Percentiles rank a stretch among this genome's conserved stretches.
phyloP scores from a whole-genome alignment of 225 moss, liverwort and hornwort genomes.

The Polytrichum commune region DNA sequence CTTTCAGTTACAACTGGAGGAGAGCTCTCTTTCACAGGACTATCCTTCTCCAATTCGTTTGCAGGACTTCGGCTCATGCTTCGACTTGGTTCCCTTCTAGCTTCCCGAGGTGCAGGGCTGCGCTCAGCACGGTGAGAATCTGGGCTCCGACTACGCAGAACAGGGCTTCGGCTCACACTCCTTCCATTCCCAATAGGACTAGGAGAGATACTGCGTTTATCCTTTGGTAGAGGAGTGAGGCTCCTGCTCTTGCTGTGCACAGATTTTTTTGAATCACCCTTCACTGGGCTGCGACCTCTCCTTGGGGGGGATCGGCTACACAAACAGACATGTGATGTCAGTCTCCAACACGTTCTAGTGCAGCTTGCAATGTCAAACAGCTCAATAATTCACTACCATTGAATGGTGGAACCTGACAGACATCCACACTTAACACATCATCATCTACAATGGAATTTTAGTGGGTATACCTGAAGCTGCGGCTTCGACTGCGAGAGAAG shows the following conservation, averaged over 20 bases:
- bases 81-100: slow-evolving; percentile 27
- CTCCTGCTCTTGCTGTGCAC: slow-evolving; percentile 49
- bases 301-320: slow-evolving; percentile 35
- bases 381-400: no score
- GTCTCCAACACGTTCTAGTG: not conserved
- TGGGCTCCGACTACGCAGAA: slow-evolving; percentile 38
- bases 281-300: slow-evolving; percentile 46
- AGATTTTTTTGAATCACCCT: slow-evolving; percentile 32
- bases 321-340: not conserved
- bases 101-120: slow-evolving; percentile 33
- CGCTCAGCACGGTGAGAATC: slow-evolving; percentile 28
- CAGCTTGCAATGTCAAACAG: no score
- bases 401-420: no score
- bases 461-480: slow-evolving; percentile 57
- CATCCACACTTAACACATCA: no score
- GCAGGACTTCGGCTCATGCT: slow-evolving; percentile 61
- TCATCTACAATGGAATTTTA: no score
- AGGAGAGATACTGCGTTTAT: slow-evolving; percentile 42
- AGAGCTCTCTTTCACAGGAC: slow-evolving; percentile 36
- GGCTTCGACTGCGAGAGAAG: slow-evolving; percentile 54
- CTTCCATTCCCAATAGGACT: slow-evolving; percentile 63
- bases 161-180: slow-evolving; percentile 69
- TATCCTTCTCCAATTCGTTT: slow-evolving; percentile 44
- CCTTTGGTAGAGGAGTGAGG: slow-evolving; percentile 54
- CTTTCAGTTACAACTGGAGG: slow-evolving; percentile 18